Evolutionary conservation across 2,329 filamentous ascomycete genomes (phyloP).

Genomic region (Seiridium cupressi): DNA sequence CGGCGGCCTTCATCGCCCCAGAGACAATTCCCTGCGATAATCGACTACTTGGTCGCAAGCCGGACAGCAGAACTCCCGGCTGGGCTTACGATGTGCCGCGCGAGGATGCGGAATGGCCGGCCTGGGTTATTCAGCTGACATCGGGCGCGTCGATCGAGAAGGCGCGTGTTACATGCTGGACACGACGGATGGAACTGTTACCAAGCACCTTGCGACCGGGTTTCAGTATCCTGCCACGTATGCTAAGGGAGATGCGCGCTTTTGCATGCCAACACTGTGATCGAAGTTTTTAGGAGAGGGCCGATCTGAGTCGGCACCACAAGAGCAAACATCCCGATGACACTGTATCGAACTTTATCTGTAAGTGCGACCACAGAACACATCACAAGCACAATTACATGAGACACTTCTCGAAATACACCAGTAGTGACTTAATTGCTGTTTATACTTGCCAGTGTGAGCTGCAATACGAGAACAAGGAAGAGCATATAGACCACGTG

Average conservation of each 20-base stretch:
- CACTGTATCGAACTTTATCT: too few species aligned
- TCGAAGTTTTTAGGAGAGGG: too few species aligned
- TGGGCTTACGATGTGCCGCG: not conserved
- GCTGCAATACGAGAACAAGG: too few species aligned
- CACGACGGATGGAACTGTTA: slow-evolving; percentile 5
- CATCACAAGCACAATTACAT: too few species aligned
- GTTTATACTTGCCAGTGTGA: too few species aligned
- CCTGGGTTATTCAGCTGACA: slow-evolving; percentile 3
- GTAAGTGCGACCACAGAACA: too few species aligned
- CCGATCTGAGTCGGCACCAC: too few species aligned
- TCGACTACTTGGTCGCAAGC: not conserved
- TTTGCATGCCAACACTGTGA: too few species aligned
- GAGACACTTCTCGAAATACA: too few species aligned
- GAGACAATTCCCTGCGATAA: not conserved
- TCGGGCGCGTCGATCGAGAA: not conserved
- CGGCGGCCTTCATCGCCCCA: slow-evolving; percentile 1
- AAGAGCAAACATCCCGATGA: too few species aligned
- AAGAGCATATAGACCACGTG: too few species aligned
- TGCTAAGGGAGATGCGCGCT: not conserved
- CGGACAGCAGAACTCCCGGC: not conserved
- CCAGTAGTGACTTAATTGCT: too few species aligned
- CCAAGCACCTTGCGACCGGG: not conserved
- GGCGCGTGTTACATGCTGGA: slow-evolving; percentile 1
- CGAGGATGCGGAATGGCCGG: not conserved
- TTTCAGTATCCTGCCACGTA: not conserved